phyloP scores from a whole-genome alignment of 2,329 filamentous ascomycete species.

The Septoria linicola region DNA sequence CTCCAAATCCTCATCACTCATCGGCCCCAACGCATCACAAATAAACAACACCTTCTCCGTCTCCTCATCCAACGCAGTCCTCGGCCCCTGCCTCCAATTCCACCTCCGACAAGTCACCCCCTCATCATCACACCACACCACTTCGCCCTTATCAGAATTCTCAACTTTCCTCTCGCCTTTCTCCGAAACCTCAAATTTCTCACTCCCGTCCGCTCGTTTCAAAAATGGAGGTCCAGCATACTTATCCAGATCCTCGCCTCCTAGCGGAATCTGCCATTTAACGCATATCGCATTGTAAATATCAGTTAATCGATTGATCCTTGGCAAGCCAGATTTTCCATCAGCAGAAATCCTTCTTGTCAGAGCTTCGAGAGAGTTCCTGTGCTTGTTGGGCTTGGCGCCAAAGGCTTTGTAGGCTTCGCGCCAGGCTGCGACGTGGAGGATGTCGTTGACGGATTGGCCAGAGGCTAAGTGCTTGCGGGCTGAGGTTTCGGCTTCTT shows the following conservation, averaged over 20 bases:
- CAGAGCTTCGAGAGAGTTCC: constrained; percentile 42
- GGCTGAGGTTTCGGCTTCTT: constrained; percentile 32
- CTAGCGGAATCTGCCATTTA: constrained; percentile 42
- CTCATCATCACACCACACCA: constrained; percentile 42
- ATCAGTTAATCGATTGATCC: constrained; percentile 43
- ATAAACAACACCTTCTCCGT: constrained; percentile 42
- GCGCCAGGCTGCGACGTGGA: constrained; percentile 42
- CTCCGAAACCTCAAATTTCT: constrained; percentile 38
- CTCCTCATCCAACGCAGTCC: constrained; percentile 39
- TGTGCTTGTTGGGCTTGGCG: constrained; percentile 41
- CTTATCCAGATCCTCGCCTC: constrained; percentile 43
- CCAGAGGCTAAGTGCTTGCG: constrained; percentile 11
- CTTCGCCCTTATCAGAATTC: constrained; percentile 36
- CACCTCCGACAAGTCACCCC: constrained; percentile 43
- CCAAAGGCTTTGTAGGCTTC: constrained; percentile 43
- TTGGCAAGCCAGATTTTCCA: constrained; percentile 34
- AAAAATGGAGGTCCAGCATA: constrained; percentile 38
- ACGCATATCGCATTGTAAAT: constrained; percentile 44
- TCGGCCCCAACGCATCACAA: constrained; percentile 35
- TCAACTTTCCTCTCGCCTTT: constrained; percentile 32
- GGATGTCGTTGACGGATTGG: constrained; percentile 34
- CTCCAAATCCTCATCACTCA: constrained; percentile 29
- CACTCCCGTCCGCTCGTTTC: constrained; percentile 37
- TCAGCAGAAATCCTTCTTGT: constrained; percentile 33
- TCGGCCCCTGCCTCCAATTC: constrained; percentile 44